phyloP scores from a whole-genome alignment of 164 flowering plant species.

The Aristolochia contorta region DNA sequence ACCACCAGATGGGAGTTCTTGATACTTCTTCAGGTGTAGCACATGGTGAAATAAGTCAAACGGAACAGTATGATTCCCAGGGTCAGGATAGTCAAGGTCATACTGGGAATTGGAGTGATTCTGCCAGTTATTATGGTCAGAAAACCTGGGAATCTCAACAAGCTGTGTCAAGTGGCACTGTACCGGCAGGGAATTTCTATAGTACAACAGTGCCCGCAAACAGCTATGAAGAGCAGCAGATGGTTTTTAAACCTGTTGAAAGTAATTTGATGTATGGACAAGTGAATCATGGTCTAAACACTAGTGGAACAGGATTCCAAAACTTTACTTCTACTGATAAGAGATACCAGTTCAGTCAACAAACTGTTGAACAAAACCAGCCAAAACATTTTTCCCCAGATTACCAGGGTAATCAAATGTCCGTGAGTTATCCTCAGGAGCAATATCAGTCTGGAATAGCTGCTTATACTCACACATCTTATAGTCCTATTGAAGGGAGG shows the following conservation, averaged over 20 bases:
- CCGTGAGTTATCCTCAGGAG: conserved; percentile 28
- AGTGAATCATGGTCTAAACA: conserved; percentile 19
- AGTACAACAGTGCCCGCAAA: conserved; percentile 16
- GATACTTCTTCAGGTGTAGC: conserved; percentile 15
- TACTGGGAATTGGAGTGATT: conserved; percentile 28
- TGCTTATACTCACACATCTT: conserved; percentile 20
- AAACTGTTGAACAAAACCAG: conserved; percentile 27
- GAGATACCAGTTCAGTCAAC: conserved; percentile 28
- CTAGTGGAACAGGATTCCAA: conserved; percentile 18
- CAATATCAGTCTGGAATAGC: conserved; percentile 23
- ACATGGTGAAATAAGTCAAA: conserved; percentile 13
- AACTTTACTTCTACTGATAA: conserved; percentile 29
- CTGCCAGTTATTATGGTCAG: conserved; percentile 23
- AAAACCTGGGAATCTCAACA: conserved; percentile 33
- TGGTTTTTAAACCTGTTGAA: conserved; percentile 22
- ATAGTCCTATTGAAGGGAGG: conserved; percentile 38
- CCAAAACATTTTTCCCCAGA: conserved; percentile 29
- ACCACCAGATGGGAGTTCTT: conserved; percentile 36
- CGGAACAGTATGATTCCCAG: neutral
- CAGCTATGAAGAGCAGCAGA: conserved; percentile 24
- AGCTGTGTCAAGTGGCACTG: conserved; percentile 13
- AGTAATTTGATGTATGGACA: conserved; percentile 24
- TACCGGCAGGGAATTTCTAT: conserved; percentile 20
- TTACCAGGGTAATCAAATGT: conserved; percentile 32
- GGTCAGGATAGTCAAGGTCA: conserved; percentile 1